phyloP scores from a whole-genome alignment of 768 basidiomycete species.

The Amanita jacksonii region DNA sequence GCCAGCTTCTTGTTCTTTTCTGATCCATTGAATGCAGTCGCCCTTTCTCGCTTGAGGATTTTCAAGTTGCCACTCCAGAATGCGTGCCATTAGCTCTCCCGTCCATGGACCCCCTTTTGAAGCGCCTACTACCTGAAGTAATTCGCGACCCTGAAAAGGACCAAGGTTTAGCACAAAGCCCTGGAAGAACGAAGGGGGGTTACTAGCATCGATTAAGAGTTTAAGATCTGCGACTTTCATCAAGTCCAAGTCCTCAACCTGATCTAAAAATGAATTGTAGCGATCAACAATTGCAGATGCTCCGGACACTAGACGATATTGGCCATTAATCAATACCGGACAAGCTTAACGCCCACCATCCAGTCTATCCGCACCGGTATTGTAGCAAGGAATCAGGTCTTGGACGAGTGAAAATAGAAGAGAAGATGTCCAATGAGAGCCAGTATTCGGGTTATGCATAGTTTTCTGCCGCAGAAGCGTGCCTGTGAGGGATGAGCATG shows the following conservation, averaged over 20 bases:
- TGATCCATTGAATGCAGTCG: constrained; percentile 64
- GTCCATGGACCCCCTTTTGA: constrained; percentile 64
- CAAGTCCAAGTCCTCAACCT: constrained; percentile 54
- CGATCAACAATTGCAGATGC: constrained; percentile 39
- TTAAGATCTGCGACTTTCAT: constrained; percentile 53
- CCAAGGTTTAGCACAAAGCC: background rate
- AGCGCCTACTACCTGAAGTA: constrained; percentile 42
- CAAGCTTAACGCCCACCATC: constrained; percentile 28
- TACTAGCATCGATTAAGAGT: constrained; percentile 69
- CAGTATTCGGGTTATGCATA: constrained; percentile 55
- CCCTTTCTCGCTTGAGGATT: constrained; percentile 59
- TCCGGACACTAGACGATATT: constrained; percentile 25
- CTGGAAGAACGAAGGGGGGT: background rate
- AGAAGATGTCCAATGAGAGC: constrained; percentile 62
- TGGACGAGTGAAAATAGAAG: constrained; percentile 67
- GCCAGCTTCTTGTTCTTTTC: constrained; percentile 40
- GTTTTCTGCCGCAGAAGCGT: constrained; percentile 55
- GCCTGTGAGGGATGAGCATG: constrained; percentile 29
- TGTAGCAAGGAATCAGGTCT: constrained; percentile 53
- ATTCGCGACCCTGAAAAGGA: constrained; percentile 56
- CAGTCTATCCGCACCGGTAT: constrained; percentile 27
- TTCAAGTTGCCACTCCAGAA: constrained; percentile 82
- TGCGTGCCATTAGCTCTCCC: constrained; percentile 46
- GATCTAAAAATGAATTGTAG: constrained; percentile 59
- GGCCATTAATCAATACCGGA: background rate